Evolutionary conservation across 805 yeast genomes (phyloP), one percentile per base, ranked within the genome.

Genomic region (Metschnikowia lunata): DNA sequence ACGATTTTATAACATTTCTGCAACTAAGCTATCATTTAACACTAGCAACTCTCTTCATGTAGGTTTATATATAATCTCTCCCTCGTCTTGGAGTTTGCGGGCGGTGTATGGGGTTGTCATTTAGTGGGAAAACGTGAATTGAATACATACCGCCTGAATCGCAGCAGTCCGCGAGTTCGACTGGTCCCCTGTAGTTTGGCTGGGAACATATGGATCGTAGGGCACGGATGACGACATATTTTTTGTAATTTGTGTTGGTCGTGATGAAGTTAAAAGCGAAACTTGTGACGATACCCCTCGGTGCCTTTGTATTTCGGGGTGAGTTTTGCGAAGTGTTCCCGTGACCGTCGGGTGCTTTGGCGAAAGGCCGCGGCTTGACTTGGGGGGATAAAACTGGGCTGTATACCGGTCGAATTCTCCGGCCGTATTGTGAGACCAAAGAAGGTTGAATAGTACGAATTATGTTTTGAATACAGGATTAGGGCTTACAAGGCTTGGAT

Each of bases 181-280:
- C 57, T 74, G 79, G 46, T 73, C 76, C 36, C 77, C 81, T 32
- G 74, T 66, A 36, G 71, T 60, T 57, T 78, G 76, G 48, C 82
- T 76, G 40, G 91, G 91, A 51, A 83, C 81, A 59, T 83, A 87
- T 59, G 95, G 95, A 63, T 87, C 95, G 62, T 87, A 86, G 45
- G 95, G 95, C 39, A 79, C 85, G 33, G 88, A 78, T 18, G 89
- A 82, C 14, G 89, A 79, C 91, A 85, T 85, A 38, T 31, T 31
- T 15, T 32, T 14, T 26, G 26, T 27, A 18, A 18, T 18, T 18
- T 18, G 23, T 18, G 23, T 18, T 18, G 23, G 23, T 18, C 23
- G 23, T 18, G 23, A 18, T 18, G 23, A 18, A 18, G 23, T 18
- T 18, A 18, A 18, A 18, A 18, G 23, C 23, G 23, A 18, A 18